Evolutionary conservation across 176 grass and related monocot species (phyloP), one percentile per base, ranked within the genome.

Genomic region (Oryza glumipatula): DNA sequence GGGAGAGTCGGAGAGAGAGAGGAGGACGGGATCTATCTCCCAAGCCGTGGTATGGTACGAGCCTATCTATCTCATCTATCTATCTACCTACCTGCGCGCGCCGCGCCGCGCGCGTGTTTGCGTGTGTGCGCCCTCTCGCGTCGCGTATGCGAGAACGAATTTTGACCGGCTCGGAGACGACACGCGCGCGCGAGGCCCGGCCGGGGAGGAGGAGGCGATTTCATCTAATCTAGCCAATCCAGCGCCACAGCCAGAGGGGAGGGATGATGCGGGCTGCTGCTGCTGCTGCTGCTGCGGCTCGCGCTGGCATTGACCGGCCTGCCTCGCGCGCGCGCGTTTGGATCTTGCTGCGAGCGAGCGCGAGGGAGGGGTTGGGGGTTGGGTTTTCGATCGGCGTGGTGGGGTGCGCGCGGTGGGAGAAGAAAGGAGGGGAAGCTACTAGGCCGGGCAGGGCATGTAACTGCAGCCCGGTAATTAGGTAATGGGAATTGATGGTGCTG

Each of bases 161-260:
- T 76, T 76, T 75, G 60, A 83, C 81, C 81, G 47, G 80, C 80
- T 63, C 41, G 41, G 36, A 5, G 71, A 83, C 58, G 82, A 84
- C 73, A 70, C 38, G 28, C n/a, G 58, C 58, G 58, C 58, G 72
- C 36, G 6, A 38, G 36, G 36, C 36, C 46, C 11, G 47, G 54
- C 16, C 54, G 19, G 56, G 33, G 61, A 51, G 12, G 74, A 60
- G 66, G 26, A 9, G 49, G 58, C 58, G 56, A 65, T 24, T 54
- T 24, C 60, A 76, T 76, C 74, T 60, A 76, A 52, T 16, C 47
- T 49, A 49, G 43, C 43, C 9, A 44, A 44, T 38, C 26, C 0
- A 33, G 47, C 73, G 47, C 73, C 46, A 54, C 0, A 33, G 73
- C 73, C 46, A 54, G 60, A 21, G 56, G 3, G 56, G 58, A 22